Evolutionary conservation across 768 basidiomycete genomes (phyloP).

Genomic region (Cystobasidium ongulense): DNA sequence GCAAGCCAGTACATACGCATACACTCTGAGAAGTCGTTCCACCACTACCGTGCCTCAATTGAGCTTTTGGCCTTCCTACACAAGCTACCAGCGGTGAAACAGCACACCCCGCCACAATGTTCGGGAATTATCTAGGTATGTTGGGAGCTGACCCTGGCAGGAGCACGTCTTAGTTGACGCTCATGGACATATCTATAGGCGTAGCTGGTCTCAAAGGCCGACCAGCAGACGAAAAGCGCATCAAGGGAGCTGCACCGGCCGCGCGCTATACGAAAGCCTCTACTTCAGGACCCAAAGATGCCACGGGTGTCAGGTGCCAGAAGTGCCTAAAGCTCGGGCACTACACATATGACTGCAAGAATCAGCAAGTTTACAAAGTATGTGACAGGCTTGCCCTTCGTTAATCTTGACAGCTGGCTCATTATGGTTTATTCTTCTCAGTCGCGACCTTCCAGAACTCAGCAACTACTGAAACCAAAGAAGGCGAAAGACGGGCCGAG

Average conservation of each 20-base stretch:
- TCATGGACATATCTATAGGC: neutral
- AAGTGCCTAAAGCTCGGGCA: slow-evolving; percentile 54
- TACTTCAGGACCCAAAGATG: slow-evolving; percentile 9
- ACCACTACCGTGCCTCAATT: too few species aligned
- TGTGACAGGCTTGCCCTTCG: neutral
- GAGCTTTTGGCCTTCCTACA: neutral
- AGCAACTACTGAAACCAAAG: slow-evolving; percentile 71
- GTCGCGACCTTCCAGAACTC: slow-evolving; percentile 77
- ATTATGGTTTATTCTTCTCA: neutral
- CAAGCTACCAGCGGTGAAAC: neutral
- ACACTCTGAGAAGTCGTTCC: too few species aligned
- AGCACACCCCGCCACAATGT: slow-evolving; percentile 4
- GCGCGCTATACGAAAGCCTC: slow-evolving; percentile 21
- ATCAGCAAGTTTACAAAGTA: slow-evolving; percentile 62
- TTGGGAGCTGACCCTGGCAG: neutral
- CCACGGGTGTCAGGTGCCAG: slow-evolving; percentile 23
- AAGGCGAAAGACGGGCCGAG: slow-evolving; percentile 65
- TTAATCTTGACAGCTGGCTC: neutral
- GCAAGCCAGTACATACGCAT: neutral
- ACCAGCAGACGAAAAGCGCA: neutral
- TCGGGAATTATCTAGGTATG: slow-evolving; percentile 26
- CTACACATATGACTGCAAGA: slow-evolving; percentile 85
- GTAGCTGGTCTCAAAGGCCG: slow-evolving; percentile 7
- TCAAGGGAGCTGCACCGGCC: slow-evolving; percentile 9
- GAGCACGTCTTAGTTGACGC: neutral